Percentiles rank a stretch among this genome's conserved stretches.
phyloP scores from a whole-genome alignment of 495 filamentous ascomycete genomes.

The Talaromyces liani region DNA sequence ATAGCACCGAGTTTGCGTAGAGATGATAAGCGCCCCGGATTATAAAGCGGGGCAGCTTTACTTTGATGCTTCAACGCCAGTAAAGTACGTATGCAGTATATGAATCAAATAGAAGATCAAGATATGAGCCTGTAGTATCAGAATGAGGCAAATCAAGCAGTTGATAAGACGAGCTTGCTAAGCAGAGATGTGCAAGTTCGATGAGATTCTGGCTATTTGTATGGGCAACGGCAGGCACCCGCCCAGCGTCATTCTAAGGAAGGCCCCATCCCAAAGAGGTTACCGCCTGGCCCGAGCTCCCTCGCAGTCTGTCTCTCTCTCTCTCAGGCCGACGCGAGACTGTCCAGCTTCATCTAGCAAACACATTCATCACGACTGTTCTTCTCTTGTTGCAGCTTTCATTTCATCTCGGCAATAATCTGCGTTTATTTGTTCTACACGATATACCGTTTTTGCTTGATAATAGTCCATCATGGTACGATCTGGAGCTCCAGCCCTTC shows the following conservation, averaged over 20 bases:
- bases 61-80: background rate
- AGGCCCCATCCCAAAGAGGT: background rate
- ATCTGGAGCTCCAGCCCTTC: background rate
- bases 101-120: too few species aligned
- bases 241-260: conserved; percentile 36
- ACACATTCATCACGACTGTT: background rate
- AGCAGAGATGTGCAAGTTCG: background rate
- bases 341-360: conserved; percentile 4
- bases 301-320: background rate
- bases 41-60: conserved; percentile 19
- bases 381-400: background rate
- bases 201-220: conserved; percentile 5
- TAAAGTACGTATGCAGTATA: background rate
- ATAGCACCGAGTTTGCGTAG: background rate
- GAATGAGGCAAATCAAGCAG: background rate
- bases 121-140: background rate
- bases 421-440: background rate
- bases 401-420: background rate
- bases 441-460: background rate
- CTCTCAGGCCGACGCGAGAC: background rate
- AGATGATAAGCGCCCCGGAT: conserved; percentile 3
- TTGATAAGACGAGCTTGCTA: background rate
- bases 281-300: conserved; percentile 9
- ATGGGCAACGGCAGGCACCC: conserved; percentile 11
- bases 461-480: conserved; percentile 9